Percentiles rank a stretch among this genome's conserved stretches.
phyloP scores from a whole-genome alignment of 2,329 filamentous ascomycete species.

The Xylaria hypoxylon region DNA sequence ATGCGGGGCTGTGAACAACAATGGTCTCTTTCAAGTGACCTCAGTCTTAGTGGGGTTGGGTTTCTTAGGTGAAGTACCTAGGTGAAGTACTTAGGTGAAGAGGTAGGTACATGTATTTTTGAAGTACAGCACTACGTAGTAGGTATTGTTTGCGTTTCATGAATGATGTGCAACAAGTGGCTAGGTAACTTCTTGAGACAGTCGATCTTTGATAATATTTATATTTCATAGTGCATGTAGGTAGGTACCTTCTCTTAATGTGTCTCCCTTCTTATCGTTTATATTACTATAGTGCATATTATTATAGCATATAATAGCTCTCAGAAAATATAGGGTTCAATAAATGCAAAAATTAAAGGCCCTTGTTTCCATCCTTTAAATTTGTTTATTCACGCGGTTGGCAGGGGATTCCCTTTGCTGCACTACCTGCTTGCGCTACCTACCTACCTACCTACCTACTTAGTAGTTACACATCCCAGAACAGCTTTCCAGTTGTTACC shows the following conservation, averaged over 20 bases:
- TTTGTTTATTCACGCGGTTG: constrained; percentile 38
- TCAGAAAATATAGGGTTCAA: constrained; percentile 1
- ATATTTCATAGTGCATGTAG: constrained; percentile 1
- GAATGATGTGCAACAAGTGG: neutral
- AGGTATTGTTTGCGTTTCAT: constrained; percentile 1
- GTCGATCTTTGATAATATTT: constrained; percentile 18
- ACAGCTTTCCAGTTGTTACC: neutral
- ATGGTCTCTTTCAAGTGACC: constrained; percentile 27
- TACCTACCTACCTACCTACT: too few relatives aligned
- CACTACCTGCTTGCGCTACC: too few relatives aligned
- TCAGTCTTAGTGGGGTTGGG: constrained; percentile 12
- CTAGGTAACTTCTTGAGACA: neutral
- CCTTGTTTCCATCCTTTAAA: neutral
- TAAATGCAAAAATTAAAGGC: constrained; percentile 7
- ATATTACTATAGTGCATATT: neutral
- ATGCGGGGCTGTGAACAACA: neutral
- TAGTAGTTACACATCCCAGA: neutral
- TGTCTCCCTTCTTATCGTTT: neutral
- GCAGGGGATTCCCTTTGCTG: constrained; percentile 6
- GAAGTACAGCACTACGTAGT: neutral
- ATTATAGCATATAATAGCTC: neutral
- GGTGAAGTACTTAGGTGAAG: neutral
- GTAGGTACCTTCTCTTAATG: neutral
- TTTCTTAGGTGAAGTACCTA: neutral
- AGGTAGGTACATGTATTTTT: neutral